A percentile compares a stretch with the other conserved stretches of the same genome.
Conservation (phyloP, 768 basidiomycete genomes). For the Pleurotus salmoneostramineus region DNA sequence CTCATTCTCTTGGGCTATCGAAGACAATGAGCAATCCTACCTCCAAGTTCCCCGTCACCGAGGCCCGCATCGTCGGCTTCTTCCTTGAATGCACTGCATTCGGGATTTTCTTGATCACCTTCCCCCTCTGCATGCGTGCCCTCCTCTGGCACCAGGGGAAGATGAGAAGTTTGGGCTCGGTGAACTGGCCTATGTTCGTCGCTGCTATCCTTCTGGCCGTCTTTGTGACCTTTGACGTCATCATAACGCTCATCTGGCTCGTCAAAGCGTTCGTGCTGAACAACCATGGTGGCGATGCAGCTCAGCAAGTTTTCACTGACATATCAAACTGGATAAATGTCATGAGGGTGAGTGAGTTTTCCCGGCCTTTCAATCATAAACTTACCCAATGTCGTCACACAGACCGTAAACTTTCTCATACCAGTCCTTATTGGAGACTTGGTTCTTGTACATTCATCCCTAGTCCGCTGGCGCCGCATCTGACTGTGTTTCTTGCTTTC, state of each 20-base stretch:
- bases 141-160: neutral
- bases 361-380: no score
- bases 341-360: neutral
- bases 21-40: no score
- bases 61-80: no score
- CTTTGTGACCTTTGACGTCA: neutral
- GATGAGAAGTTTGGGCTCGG: neutral
- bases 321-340: neutral
- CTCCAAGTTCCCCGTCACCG: no score
- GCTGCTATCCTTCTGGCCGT: neutral
- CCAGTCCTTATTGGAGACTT: neutral
- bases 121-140: neutral
- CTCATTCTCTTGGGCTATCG: no score
- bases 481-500: neutral
- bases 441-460: neutral
- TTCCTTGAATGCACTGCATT: no score
- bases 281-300: neutral
- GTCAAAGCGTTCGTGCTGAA: neutral
- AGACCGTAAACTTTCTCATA: no score
- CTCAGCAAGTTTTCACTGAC: neutral
- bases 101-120: neutral
- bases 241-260: neutral
- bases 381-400: no score
- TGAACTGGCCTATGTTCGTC: neutral
- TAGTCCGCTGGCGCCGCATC: neutral